Percentiles rank a stretch among this genome's conserved stretches.
Evolutionary conservation across 805 yeast genomes (phyloP).

Genomic region (Tetrapisispora iriomotensis): DNA sequence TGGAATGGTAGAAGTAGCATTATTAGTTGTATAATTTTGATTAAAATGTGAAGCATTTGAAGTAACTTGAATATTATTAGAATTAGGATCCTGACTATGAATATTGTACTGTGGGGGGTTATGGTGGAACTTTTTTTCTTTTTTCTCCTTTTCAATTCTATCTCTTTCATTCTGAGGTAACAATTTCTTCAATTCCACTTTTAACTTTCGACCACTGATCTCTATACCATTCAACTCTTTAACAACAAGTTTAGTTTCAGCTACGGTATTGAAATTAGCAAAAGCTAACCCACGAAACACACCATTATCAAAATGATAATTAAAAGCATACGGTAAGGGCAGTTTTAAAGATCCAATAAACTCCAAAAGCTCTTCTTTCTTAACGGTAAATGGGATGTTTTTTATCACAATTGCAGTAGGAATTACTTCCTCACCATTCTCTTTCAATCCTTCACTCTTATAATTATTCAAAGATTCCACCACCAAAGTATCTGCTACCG

Average conservation of each 20-base stretch:
- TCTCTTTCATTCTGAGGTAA: slow-evolving; percentile 88
- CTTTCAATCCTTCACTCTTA: slow-evolving; percentile 31
- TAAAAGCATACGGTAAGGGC: slow-evolving; percentile 95
- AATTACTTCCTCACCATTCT: slow-evolving; percentile 71
- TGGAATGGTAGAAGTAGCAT: neutral
- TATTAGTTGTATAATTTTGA: slow-evolving; percentile 17
- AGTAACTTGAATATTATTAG: no score
- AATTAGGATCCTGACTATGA: no score
- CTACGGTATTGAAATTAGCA: slow-evolving; percentile 91
- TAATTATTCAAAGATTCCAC: neutral
- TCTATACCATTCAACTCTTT: slow-evolving; percentile 80
- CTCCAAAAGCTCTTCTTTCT: slow-evolving; percentile 89
- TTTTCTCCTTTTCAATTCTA: slow-evolving; percentile 87
- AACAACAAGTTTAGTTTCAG: slow-evolving; percentile 88
- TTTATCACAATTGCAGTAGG: slow-evolving; percentile 98
- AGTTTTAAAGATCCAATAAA: slow-evolving; percentile 80
- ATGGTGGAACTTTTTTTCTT: slow-evolving; percentile 55
- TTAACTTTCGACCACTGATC: slow-evolving; percentile 86
- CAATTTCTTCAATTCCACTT: slow-evolving; percentile 97
- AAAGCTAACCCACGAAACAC: slow-evolving; percentile 95
- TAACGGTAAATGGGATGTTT: slow-evolving; percentile 95
- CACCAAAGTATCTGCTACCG: no score
- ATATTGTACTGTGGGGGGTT: neutral
- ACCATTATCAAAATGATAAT: slow-evolving; percentile 98
- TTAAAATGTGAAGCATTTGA: slow-evolving; percentile 63